Evolutionary conservation across 2,329 filamentous ascomycete species (phyloP), one percentile per base, ranked within the genome.

Genomic region (Stylonectria norvegica): DNA sequence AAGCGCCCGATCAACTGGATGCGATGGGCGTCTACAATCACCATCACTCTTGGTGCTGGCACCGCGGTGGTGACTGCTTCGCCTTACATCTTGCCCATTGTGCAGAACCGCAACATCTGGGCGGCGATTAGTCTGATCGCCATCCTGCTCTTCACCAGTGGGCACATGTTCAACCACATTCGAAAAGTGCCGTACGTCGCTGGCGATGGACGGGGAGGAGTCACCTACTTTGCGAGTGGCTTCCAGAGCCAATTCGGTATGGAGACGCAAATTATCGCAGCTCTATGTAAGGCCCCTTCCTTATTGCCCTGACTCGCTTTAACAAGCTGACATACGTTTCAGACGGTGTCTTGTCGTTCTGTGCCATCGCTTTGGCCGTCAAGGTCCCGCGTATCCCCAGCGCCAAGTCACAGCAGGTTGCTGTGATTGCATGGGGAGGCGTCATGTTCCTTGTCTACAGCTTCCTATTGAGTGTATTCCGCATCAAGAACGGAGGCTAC

Each of bases 111-210:
- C 54, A 97, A 95, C 58, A 69, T 97, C 14, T 98, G 93, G 93
- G 90, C 91, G 17, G 88, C 86, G 16, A 67, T 94, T 57, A 95
- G 86, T 65, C 72, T 98, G 53, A 89, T 97, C 57, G 75, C 83
- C 11, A 90, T 98, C 48, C 78, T 98, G 29, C 74, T 96, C 42
- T 98, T 97, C 69, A 96, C 86, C 33, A 93, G 86, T 56, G 94
- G 93, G 27, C 90, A 97, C 68, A 98, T 98, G 94, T 98, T 94
- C 77, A 98, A 97, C 67, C 90, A 96, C 61, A 98, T 98, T 60
- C 81, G 94, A 55, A 91, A 93, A 64, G 88, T 94, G 3, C 93
- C 93, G 3, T 98, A 98, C 57, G 89, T 97, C 20, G 76, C 82
- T 29, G 86, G 85, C 29, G 83, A 97, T 61, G 88, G 89, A 25